phyloP scores from a whole-genome alignment of 805 yeast species.

The Saccharomycopsis schoenii region DNA sequence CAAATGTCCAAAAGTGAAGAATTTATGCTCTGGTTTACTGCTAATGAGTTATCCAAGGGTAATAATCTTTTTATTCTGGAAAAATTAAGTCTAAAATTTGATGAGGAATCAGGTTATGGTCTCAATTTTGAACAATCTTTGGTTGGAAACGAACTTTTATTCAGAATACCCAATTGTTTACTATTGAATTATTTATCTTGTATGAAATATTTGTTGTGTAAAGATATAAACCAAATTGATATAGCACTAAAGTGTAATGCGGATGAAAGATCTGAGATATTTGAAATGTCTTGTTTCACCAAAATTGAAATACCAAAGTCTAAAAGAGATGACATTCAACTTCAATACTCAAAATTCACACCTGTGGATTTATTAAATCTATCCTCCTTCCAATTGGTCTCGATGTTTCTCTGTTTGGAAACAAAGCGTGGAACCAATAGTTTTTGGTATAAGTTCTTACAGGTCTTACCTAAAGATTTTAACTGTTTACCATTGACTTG shows the following conservation, averaged over 20 bases:
- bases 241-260: background rate
- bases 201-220: slow-evolving; percentile 3
- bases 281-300: background rate
- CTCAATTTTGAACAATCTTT: background rate
- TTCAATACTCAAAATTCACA: background rate
- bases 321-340: background rate
- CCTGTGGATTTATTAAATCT: background rate
- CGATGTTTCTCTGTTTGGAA: slow-evolving; percentile 7
- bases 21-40: background rate
- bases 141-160: background rate
- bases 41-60: background rate
- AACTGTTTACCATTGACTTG: background rate
- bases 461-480: slow-evolving; percentile 5
- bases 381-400: slow-evolving; percentile 11
- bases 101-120: slow-evolving; percentile 7
- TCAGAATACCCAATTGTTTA: slow-evolving; percentile 5
- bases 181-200: slow-evolving; percentile 10
- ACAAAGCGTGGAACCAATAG: background rate
- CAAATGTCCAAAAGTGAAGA: background rate
- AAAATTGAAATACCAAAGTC: background rate
- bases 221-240: background rate
- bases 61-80: background rate
- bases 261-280: background rate
- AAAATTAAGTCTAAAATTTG: slow-evolving; percentile 1
- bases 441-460: slow-evolving; percentile 8